phyloP scores from a whole-genome alignment of 225 moss, liverwort and hornwort genomes.

The Straminergon stramineum region DNA sequence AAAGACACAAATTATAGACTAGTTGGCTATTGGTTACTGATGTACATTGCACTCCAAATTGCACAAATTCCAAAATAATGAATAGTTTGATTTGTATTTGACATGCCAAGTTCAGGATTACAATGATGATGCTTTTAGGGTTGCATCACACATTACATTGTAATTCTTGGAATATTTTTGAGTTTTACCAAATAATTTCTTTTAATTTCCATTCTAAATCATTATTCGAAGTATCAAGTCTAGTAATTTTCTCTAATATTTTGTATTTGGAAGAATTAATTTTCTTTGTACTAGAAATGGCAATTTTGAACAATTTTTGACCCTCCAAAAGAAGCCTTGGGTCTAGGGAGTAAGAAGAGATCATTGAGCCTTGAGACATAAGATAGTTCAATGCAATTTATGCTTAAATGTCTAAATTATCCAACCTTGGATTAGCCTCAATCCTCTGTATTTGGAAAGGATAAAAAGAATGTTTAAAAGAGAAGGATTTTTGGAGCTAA shows the following conservation, averaged over 20 bases:
- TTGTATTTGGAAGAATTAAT: too few species aligned
- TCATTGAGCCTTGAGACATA: neutral
- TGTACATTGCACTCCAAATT: too few species aligned
- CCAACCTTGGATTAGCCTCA: neutral
- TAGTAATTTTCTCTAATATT: too few species aligned
- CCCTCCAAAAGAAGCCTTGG: neutral
- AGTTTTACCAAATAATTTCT: neutral
- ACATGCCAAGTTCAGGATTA: accelerated
- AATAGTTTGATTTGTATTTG: too few species aligned
- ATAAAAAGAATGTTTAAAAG: neutral
- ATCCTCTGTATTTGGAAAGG: neutral
- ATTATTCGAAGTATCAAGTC: accelerated
- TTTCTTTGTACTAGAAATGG: neutral
- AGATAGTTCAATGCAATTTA: neutral
- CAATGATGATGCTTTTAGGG: neutral
- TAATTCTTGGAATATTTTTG: too few species aligned
- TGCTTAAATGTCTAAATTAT: neutral
- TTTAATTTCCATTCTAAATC: accelerated
- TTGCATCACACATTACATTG: accelerated
- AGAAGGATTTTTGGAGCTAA: neutral
- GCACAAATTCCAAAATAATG: too few species aligned
- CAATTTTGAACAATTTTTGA: neutral
- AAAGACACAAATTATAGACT: too few species aligned
- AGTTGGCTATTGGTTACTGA: too few species aligned
- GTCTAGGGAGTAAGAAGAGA: neutral